Base-by-base conservation (phyloP, 768 basidiomycete genomes). In the Phylloporus sp. region DNA sequence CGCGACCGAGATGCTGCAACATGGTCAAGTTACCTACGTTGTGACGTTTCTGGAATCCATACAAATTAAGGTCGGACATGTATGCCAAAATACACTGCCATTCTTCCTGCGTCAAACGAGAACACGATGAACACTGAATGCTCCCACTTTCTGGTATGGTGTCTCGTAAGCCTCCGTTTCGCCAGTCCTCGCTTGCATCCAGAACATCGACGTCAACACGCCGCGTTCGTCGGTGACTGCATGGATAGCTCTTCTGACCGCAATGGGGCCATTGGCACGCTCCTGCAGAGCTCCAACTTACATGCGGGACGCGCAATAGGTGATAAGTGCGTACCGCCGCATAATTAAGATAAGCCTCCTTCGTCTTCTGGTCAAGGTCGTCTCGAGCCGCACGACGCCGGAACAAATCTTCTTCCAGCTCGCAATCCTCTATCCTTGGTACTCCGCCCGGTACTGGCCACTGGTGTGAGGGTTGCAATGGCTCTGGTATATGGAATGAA, bases 401-500 rank as follows among this genome's bases (percentile, higher is more conserved):
- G 38, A 68, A 68, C 36, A 59, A 38, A 32, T 69, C 70, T 56
- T 84, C 81, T 42, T 82, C 79, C 18, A 78, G 67, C 43, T 76
- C 75, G 56, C 85, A 87, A 17, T 81, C 69, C 26, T 88, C 84
- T 0, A 86, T 82, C 15, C 54, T 58, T 5, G 74, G 71, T 8
- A 71, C 51, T 8, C 51, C 78, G 15, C 74, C 70, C 0, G 88
- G 88, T 75, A 86, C 82, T 75, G 77, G 66, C 76, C 79, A 83
- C 48, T 86, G 83, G 55, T 82, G 73, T 9, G 69, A 61, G 1
- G 81, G 86, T 58, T 89, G 87, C 77, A 79, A 80, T 9, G 80
- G 79, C 59, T 92, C 90, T 4, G 86, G 84, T 42, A 71, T 74
- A 52, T 91, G 87, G 72, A 90, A 92, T 5, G 89, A 91, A 63